Percentiles rank a stretch among this genome's conserved stretches.
phyloP scores from a whole-genome alignment of 2,329 filamentous ascomycete species.

The Diplodia seriata region DNA sequence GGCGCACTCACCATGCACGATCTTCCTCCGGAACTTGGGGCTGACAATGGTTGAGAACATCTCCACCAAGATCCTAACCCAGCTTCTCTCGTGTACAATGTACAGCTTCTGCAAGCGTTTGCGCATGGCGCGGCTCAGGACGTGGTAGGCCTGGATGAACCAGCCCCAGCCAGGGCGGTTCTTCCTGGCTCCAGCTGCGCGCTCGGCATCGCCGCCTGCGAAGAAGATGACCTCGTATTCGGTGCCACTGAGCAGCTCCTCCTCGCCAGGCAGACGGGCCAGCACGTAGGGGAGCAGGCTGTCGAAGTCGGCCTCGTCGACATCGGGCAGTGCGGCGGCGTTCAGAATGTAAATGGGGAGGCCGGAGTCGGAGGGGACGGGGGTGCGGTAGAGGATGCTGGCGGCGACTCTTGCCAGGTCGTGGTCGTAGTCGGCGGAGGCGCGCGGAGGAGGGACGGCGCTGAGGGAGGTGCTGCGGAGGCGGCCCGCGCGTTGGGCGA shows the following conservation, averaged over 20 bases:
- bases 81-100: conserved; percentile 64
- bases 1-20: conserved; percentile 56
- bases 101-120: conserved; percentile 64
- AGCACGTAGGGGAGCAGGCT: conserved; percentile 62
- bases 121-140: conserved; percentile 60
- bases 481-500: conserved; percentile 42
- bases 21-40: conserved; percentile 64
- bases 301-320: conserved; percentile 62
- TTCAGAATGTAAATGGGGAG: conserved; percentile 63
- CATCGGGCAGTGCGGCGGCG: conserved; percentile 63
- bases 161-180: conserved; percentile 61
- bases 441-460: conserved; percentile 54
- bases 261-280: conserved; percentile 61
- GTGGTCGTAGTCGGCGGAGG: conserved; percentile 56
- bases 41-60: conserved; percentile 64
- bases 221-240: conserved; percentile 66
- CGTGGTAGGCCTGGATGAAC: conserved; percentile 65
- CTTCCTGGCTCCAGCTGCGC: conserved; percentile 47
- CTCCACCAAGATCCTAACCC: conserved; percentile 63
- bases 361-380: conserved; percentile 57
- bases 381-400: conserved; percentile 62
- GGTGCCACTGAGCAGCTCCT: conserved; percentile 60
- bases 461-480: conserved; percentile 55
- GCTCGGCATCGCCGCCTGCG: conserved; percentile 57
- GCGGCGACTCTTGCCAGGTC: conserved; percentile 58